phyloP scores from a whole-genome alignment of 176 grass and related monocot species.

The barley (Hordeum vulgare) region MorexV3_pseudomolecules_assembly NC_058519.1:478161561-478162060 shows the following conservation, averaged over 20 bases:
- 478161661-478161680: background rate
- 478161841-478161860: slow-evolving; percentile 19
- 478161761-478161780: background rate
- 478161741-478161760: background rate
- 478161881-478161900: background rate
- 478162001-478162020: background rate
- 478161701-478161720: background rate
- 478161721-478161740: background rate
- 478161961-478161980: background rate
- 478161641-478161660: background rate
- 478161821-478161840: background rate
- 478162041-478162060: background rate
- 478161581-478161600: background rate
- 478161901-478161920: slow-evolving; percentile 2
- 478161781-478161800: background rate
- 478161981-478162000: slow-evolving; percentile 15
- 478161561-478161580: background rate
- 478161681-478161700: background rate
- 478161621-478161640: background rate
- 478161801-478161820: background rate
- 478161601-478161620: background rate
- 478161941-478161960: slow-evolving; percentile 20
- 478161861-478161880: slow-evolving; percentile 25
- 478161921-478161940: slow-evolving; percentile 22
- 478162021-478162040: background rate